Conservation (phyloP, 768 basidiomycete species). For the Tricholomella constricta region DNA sequence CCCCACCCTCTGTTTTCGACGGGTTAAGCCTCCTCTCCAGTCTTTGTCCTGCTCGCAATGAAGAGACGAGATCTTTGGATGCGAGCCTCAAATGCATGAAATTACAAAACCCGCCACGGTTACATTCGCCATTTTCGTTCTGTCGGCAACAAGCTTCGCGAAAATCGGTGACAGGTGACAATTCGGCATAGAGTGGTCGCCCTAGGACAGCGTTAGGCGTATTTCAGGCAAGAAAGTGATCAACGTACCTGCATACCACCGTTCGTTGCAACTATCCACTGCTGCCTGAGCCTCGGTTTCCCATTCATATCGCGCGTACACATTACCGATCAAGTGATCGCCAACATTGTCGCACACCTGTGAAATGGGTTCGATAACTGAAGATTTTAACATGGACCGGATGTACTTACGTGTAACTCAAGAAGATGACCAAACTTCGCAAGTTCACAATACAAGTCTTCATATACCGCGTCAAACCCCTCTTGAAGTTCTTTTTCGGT, state of each 20-base stretch:
- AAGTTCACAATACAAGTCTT: slow-evolving; percentile 93
- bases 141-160: slow-evolving; percentile 98
- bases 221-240: slow-evolving; percentile 1
- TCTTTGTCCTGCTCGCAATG: slow-evolving; percentile 80
- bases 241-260: slow-evolving; percentile 93
- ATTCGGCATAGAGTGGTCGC: slow-evolving; percentile 93
- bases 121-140: slow-evolving; percentile 98
- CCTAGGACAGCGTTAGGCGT: slow-evolving; percentile 45
- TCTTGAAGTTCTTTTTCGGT: slow-evolving; percentile 87
- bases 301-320: slow-evolving; percentile 98
- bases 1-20: slow-evolving; percentile 58
- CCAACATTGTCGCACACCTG: slow-evolving; percentile 99
- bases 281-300: slow-evolving; percentile 96
- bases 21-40: slow-evolving; percentile 80
- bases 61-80: slow-evolving; percentile 78
- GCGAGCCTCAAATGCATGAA: slow-evolving; percentile 96
- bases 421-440: slow-evolving; percentile 94
- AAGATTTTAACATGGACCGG: slow-evolving; percentile 1
- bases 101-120: slow-evolving; percentile 97
- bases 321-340: slow-evolving; percentile 97
- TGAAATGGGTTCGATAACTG: slow-evolving; percentile 5
- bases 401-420: slow-evolving; percentile 81
- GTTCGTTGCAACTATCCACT: slow-evolving; percentile 89
- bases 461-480: slow-evolving; percentile 92
- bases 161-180: slow-evolving; percentile 98